Evolutionary conservation across 169 alveolate species (phyloP), one percentile per base, ranked within the genome.

Genomic region (Perkinsus chesapeaki): DNA sequence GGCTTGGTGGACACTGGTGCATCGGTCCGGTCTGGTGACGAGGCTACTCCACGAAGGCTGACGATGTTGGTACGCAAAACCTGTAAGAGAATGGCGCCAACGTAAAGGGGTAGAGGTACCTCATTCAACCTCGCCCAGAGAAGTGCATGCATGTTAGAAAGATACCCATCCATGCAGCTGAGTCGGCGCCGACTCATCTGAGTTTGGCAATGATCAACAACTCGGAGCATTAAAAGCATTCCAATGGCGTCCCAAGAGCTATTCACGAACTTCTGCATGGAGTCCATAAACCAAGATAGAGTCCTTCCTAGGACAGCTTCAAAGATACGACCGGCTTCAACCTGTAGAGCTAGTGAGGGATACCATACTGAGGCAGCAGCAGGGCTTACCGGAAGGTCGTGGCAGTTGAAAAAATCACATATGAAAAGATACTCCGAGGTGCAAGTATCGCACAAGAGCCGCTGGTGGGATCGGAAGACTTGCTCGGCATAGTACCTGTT

Each of bases 361-460:
- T 10, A 5, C 3, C 73, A 91, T 27, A 12, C 48, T 23, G 36
- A 0, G 3, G 92, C 39, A 90, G 47, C 92, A 34, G 92, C 36
- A 90, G 39, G 3, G 39, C 47, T 39, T n/a, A 39, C 95, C 94
- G 36, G 93, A 94, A 23, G 31, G 31, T 60, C 82, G 27, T 60
- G 82, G 72, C 90, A 39, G 43, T 91, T 73, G 47, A 94, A 94
- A 91, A 94, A 94, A 39, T 91, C 95, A 9, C 93, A 39, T n/a
- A 94, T 92, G 60, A 94, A 94, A 0, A 91, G 93, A 39, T 73
- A 92, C 93, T 94, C 96, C 73, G 93, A 37, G 7, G 95, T 92
- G 0, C 95, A 95, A 10, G 96, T 94, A 91, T 94, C 96, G 34
- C 92, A 31, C 39, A 94, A 91, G 9, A 94, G 93, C 92, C 91